Evolutionary conservation across 2,329 filamentous ascomycete species (phyloP).

Genomic region (Talaromyces sp.): DNA sequence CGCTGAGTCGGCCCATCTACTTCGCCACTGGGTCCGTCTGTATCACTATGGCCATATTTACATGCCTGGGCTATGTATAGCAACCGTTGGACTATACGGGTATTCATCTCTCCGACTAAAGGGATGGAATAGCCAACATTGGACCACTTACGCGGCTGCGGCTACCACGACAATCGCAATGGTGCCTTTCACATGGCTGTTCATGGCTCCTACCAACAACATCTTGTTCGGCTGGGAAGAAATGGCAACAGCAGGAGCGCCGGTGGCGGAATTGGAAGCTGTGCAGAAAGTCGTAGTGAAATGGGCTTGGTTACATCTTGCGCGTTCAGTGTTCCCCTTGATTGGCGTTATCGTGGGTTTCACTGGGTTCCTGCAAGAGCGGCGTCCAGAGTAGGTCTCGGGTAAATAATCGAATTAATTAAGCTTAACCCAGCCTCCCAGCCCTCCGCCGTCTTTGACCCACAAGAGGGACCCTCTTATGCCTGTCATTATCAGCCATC

Average conservation of each 20-base stretch:
- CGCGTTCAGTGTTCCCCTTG: slow-evolving; percentile 7
- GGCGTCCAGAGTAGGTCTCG: neutral
- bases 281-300: slow-evolving; percentile 22
- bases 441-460: neutral
- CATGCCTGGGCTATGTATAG: slow-evolving; percentile 30
- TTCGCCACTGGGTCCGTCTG: slow-evolving; percentile 32
- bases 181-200: slow-evolving; percentile 39
- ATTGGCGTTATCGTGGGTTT: slow-evolving; percentile 15
- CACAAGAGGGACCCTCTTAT: neutral
- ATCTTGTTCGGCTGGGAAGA: slow-evolving; percentile 23
- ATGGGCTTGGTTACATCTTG: slow-evolving; percentile 28
- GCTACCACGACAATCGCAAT: slow-evolving; percentile 30
- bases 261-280: neutral
- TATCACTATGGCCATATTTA: slow-evolving; percentile 34
- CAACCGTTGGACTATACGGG: slow-evolving; percentile 25
- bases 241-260: neutral
- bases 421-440: neutral
- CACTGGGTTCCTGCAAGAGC: neutral
- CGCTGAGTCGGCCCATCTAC: slow-evolving; percentile 24
- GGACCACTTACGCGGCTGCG: slow-evolving; percentile 22
- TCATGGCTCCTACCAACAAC: slow-evolving; percentile 38
- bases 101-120: slow-evolving; percentile 18
- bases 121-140: slow-evolving; percentile 9
- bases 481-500: neutral
- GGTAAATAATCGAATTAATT: neutral